These are phyloP conservation scores for Cytospora chrysosperma DNA, from an alignment of 2,329 filamentous ascomycete genomes.

Conservation along the genomic window DNA sequence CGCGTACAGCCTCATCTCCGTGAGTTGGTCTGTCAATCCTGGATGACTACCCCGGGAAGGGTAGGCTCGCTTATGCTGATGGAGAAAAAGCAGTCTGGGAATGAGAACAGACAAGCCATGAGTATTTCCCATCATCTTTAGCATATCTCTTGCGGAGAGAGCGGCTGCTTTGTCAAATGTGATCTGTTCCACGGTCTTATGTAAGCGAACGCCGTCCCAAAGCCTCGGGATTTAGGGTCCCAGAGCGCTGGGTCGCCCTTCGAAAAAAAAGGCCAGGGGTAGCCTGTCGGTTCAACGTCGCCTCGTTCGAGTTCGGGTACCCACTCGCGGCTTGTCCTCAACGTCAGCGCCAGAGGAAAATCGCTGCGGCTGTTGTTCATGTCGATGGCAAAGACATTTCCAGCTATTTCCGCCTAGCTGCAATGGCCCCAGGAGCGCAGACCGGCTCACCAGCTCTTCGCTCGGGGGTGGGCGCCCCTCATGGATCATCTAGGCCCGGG, in stretches of 20 bases:
- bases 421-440: neutral
- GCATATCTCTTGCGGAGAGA: neutral
- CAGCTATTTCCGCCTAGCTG: neutral
- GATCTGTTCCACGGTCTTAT: neutral
- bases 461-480: neutral
- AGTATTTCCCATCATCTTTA: neutral
- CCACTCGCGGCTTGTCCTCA: constrained; percentile 8
- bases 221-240: neutral
- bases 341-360: constrained; percentile 2
- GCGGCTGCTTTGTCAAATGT: neutral
- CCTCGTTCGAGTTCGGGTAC: constrained; percentile 10
- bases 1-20: neutral
- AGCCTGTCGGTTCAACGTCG: constrained; percentile 10
- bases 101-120: neutral
- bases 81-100: neutral
- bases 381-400: neutral
- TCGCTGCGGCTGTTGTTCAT: neutral
- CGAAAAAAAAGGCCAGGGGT: constrained; percentile 2
- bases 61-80: neutral
- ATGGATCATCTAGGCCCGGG: neutral
- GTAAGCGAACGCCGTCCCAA: neutral
- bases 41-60: neutral
- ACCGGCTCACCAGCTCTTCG: neutral
- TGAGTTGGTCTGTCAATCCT: neutral
- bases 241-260: neutral